Percentiles rank a stretch among this genome's conserved stretches.
These are phyloP conservation scores for Rutstroemia sydowiana DNA, from an alignment of 2,329 filamentous ascomycete genomes.

Conservation along the genomic window DNA sequence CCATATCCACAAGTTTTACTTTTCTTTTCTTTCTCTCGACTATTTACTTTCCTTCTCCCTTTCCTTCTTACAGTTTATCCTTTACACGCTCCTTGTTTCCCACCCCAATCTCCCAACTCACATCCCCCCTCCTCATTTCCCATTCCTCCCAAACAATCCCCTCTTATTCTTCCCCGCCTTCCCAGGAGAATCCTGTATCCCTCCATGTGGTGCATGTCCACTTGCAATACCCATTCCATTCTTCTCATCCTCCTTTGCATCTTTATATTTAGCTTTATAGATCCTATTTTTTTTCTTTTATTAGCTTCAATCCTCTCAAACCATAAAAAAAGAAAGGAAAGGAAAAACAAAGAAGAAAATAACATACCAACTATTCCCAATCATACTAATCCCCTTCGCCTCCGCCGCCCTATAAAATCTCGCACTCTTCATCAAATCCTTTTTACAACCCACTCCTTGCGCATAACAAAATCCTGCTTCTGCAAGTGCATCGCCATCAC, in stretches of 20 bases:
- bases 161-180: constrained; percentile 49
- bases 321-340: too few species aligned
- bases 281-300: constrained; percentile 62
- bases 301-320: too few species aligned
- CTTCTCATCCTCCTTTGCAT: constrained; percentile 41
- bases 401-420: constrained; percentile 87
- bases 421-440: constrained; percentile 90
- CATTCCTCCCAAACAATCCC: too few species aligned
- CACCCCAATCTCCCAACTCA: too few species aligned
- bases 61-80: too few species aligned
- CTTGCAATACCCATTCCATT: too few species aligned
- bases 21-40: too few species aligned
- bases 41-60: too few species aligned
- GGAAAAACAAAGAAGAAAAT: not conserved
- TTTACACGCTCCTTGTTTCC: too few species aligned
- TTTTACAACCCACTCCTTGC: constrained; percentile 88
- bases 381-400: constrained; percentile 91
- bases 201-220: too few species aligned
- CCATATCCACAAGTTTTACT: too few species aligned
- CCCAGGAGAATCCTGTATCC: constrained; percentile 19
- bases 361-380: constrained; percentile 93
- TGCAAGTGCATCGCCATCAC: constrained; percentile 85
- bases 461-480: constrained; percentile 97
- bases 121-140: too few species aligned
- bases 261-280: constrained; percentile 89